A percentile compares a stretch with the other conserved stretches of the same genome.
These are phyloP conservation scores for Candida mattraensis DNA, from an alignment of 805 yeast genomes.

Conservation along the genomic window DNA sequence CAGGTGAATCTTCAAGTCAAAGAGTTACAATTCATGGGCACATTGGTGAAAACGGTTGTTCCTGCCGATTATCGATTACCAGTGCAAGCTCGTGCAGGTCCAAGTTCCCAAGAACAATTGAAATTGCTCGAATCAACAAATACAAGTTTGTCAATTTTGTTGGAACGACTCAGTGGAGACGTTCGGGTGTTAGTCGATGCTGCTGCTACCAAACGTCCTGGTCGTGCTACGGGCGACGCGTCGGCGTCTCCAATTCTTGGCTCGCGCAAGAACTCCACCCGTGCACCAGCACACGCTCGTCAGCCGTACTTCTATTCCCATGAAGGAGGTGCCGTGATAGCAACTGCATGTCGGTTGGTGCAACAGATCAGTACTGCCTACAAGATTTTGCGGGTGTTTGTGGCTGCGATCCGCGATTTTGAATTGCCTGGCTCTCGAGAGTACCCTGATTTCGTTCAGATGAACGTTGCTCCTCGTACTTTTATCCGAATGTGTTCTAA, in stretches of 20 bases:
- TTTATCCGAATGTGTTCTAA: slow-evolving; percentile 62
- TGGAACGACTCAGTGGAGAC: slow-evolving; percentile 62
- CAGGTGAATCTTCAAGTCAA: slow-evolving; percentile 64
- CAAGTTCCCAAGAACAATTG: slow-evolving; percentile 44
- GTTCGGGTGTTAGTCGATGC: slow-evolving; percentile 57
- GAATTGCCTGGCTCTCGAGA: slow-evolving; percentile 56
- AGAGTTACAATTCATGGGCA: slow-evolving; percentile 45
- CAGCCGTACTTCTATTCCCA: slow-evolving; percentile 52
- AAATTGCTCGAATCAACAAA: slow-evolving; percentile 48
- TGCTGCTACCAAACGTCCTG: slow-evolving; percentile 27
- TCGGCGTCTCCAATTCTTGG: slow-evolving; percentile 1
- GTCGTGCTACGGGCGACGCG: slow-evolving; percentile 13
- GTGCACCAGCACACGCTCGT: slow-evolving; percentile 2
- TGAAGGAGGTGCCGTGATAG: slow-evolving; percentile 55
- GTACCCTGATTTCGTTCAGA: slow-evolving; percentile 62
- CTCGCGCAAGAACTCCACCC: slow-evolving; percentile 3
- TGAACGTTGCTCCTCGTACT: slow-evolving; percentile 56
- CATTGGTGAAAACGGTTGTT: slow-evolving; percentile 19
- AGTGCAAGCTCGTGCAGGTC: slow-evolving; percentile 15
- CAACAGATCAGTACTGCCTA: slow-evolving; percentile 47
- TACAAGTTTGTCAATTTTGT: slow-evolving; percentile 47
- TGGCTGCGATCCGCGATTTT: slow-evolving; percentile 66
- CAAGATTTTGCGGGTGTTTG: slow-evolving; percentile 54
- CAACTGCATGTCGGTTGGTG: slow-evolving; percentile 44
- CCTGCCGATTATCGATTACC: slow-evolving; percentile 31